Evolutionary conservation across 2,329 filamentous ascomycete species (phyloP).

Genomic region (Simplicillium sp.): DNA sequence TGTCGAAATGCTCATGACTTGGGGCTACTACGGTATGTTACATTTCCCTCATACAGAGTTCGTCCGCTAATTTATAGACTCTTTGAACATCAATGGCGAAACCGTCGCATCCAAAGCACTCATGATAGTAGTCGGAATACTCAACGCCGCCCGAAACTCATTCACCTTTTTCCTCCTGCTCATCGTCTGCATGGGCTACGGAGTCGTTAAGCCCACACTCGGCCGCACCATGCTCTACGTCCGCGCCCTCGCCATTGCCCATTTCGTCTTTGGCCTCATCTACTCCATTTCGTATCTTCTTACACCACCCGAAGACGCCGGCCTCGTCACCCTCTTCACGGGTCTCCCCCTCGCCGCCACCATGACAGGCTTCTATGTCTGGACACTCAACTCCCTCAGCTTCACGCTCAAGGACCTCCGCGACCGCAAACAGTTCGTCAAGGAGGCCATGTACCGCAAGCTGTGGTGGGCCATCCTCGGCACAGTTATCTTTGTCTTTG

Average conservation of each 20-base stretch:
- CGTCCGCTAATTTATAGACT: slow-evolving; percentile 56
- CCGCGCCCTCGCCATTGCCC: slow-evolving; percentile 78
- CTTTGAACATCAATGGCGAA: slow-evolving; percentile 80
- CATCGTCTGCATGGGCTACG: slow-evolving; percentile 99
- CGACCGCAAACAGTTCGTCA: slow-evolving; percentile 86
- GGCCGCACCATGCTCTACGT: slow-evolving; percentile 93
- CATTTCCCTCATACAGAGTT: background rate
- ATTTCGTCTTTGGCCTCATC: slow-evolving; percentile 90
- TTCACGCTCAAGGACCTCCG: slow-evolving; percentile 92
- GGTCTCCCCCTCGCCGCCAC: slow-evolving; percentile 87
- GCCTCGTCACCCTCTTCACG: slow-evolving; percentile 83
- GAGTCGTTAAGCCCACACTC: slow-evolving; percentile 88
- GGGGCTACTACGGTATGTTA: slow-evolving; percentile 80
- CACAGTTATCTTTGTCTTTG: slow-evolving; percentile 92
- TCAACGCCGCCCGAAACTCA: slow-evolving; percentile 90
- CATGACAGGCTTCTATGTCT: slow-evolving; percentile 94
- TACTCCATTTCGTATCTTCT: slow-evolving; percentile 86
- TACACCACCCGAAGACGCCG: slow-evolving; percentile 67
- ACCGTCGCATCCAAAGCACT: slow-evolving; percentile 76
- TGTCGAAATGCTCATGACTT: slow-evolving; percentile 94
- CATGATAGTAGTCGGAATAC: slow-evolving; percentile 81
- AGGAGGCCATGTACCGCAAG: slow-evolving; percentile 94
- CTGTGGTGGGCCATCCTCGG: slow-evolving; percentile 95
- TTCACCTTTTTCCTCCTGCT: slow-evolving; percentile 97
- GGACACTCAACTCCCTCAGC: slow-evolving; percentile 94